Percentiles rank a stretch among this genome's conserved stretches.
These are phyloP conservation scores for Moringa oleifera DNA, from an alignment of 345 rosid genomes.

Conservation along the genomic window DNA sequence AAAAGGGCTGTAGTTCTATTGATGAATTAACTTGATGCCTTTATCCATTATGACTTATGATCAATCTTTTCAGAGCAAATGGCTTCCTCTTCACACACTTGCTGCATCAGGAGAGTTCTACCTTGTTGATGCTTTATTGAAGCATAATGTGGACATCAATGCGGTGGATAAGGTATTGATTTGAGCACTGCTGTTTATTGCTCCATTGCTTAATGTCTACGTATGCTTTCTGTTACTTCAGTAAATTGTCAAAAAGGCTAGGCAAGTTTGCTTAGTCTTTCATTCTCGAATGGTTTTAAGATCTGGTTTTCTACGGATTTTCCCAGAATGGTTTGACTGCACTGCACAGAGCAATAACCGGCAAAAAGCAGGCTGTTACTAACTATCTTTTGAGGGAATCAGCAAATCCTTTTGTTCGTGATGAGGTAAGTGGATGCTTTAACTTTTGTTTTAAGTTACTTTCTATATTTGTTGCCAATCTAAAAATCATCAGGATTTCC, in stretches of 20 bases:
- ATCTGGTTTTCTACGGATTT: neutral
- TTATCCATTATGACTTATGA: neutral
- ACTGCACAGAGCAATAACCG: constrained; percentile 73
- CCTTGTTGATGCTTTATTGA: constrained; percentile 64
- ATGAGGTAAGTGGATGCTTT: constrained; percentile 42
- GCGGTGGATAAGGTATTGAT: constrained; percentile 60
- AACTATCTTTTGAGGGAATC: constrained; percentile 89
- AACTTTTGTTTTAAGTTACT: no score
- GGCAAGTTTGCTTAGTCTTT: neutral
- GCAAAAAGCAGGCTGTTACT: constrained; percentile 79
- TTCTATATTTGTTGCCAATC: neutral
- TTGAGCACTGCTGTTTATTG: neutral
- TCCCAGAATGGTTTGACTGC: constrained; percentile 82
- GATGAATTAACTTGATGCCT: neutral
- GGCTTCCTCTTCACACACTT: constrained; percentile 85
- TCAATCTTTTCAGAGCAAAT: constrained; percentile 40
- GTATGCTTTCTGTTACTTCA: neutral
- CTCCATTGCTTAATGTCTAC: neutral
- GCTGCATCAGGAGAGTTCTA: constrained; percentile 91
- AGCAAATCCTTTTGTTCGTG: constrained; percentile 73
- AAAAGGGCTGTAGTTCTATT: neutral
- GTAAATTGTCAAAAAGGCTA: no score
- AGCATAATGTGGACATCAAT: constrained; percentile 77
- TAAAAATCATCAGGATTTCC: neutral
- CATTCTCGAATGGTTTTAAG: neutral